Evolutionary conservation across 2,329 filamentous ascomycete genomes (phyloP), one percentile per base, ranked within the genome.

Genomic region (Teratosphaeria zuluensis): DNA sequence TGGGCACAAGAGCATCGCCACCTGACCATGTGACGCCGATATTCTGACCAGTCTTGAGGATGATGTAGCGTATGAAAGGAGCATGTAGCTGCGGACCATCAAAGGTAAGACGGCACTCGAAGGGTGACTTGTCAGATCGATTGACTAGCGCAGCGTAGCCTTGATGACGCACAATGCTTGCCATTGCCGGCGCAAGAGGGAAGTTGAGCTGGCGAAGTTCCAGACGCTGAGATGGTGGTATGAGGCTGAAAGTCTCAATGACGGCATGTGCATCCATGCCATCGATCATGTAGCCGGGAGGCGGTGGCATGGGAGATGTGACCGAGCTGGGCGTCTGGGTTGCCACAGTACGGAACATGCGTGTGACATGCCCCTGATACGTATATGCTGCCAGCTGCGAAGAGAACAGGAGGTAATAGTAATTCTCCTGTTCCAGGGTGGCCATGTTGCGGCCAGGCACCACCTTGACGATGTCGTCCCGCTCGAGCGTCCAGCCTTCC

Each of bases 371-470:
- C 28, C 78, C 75, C 56, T 81, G 79, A 71, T 89, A 92, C 48
- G 81, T 77, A 7, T 75, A 70, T 0, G 88, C 87, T 12, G 84
- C 81, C n/a, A 77, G 74, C 19, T 75, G 68, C 24, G 77, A 80
- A 61, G 81, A 77, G 76, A 92, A 92, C 57, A 89, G 77, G 58
- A 92, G 75, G 72, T 82, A 85, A 74, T 91, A 92, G 65, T 80
- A 80, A 59, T 83, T 84, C 1, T 81, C 72, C 3, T 84, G 81
- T 59, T 83, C 81, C 55, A 89, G 78, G 9, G 85, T 89, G 58
- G 77, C 70, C 3, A 81, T 78, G 67, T 89, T 79, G 61, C 86
- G 84, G 53, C 80, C 81, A 61, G 87, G 87, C 28, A 88, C 80
- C 46, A 87, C 81, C 77, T 65, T 60, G 38, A 65, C 19, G 33